Evolutionary conservation across 768 basidiomycete genomes (phyloP), one percentile per base, ranked within the genome.

Genomic region (Artomyces pyxidatus): DNA sequence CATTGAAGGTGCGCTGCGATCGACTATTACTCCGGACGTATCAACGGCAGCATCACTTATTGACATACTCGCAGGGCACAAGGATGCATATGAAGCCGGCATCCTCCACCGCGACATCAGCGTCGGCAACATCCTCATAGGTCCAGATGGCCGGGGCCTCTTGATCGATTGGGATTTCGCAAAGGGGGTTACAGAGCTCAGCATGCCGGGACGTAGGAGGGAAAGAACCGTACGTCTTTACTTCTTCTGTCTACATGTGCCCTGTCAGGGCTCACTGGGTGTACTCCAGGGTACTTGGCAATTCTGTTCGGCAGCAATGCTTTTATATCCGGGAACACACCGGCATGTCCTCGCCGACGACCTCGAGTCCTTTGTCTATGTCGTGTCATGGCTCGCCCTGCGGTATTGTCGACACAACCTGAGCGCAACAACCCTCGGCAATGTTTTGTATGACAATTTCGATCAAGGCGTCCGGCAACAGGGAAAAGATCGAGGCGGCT

Each of bases 61-160:
- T 6, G 21, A 10, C 3, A 3, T 40, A 22, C 38, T 7, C 11
- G 23, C n/a, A n/a, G 49, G 42, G 6, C 49, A 50, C 17, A 11
- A 10, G 16, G 7, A 38, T 6, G 49, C 49, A 10, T 50, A 32
- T 32, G 3, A 45, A 17, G 21, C 37, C 16, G 26, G 19, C 6
- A 16, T 50, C 35, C 17, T 50, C 11, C 49, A 50, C 23, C 30
- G 42, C 8, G 49, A 50, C 38, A 26, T 52, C 6, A 47, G 45
- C 35, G 28, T 35, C 9, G 29, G 29, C 16, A 52, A 52, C n/a
- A 48, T 52, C 41, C 19, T 53, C 12, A 44, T 53, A 26, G 23
- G 28, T 29, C 42, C 43, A 17, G 23, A 38, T 12, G 22, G 37
- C 16, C 26, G n/a, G 10, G 40, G 41, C 12, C n/a, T 17, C 11